Base-by-base conservation (phyloP, 495 filamentous ascomycete genomes). In the Penicillium dipodomyicola region DNA sequence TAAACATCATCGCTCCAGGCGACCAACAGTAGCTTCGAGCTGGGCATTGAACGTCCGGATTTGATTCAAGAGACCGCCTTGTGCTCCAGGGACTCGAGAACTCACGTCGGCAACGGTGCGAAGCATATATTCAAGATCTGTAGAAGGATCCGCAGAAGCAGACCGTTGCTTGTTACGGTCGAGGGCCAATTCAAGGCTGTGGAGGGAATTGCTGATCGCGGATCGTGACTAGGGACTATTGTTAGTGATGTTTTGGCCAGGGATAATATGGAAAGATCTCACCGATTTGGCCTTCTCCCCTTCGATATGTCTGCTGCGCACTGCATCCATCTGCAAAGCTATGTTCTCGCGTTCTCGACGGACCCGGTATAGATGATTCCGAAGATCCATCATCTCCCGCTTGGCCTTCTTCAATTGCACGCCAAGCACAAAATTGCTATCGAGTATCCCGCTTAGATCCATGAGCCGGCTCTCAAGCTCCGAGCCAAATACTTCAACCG, bases 311-410 rank as follows among this genome's bases (percentile, higher is more conserved):
- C 77, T 78, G 42, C 80, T 81, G 23, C 87, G 76, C 29, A 90
- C 77, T 11, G 83, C 82, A 60, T 92, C 89, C 79, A 86, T 87
- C 47, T 80, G 80, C 56, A 91, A 63, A 11, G 85, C 84, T 27
- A 91, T 75, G 58, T 81, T 76, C 58, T 91, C 84, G 29, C 86
- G 73, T 70, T 90, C 82, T 41, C 74, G 77, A 20, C 85, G 82
- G 17, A 90, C 70, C 7, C 79, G 77, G 58, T 87, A 73, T 41
- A 90, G 79, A 43, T 87, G 82, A 14, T 80, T 81, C 39, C 88
- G 80, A 35, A 88, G 70, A n/a, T 77, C 72, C 25, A 84, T 67
- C 72, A 86, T 87, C 58, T 86, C 80, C 57, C 83, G 85, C 65
- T 87, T 84, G 27, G 82, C 76, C 40, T 82, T 80, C 52, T 80